These are phyloP conservation scores for sweet orange (Citrus sinensis) DNA, from an alignment of 345 rosid genomes.

Conservation along the genomic window DNA sequence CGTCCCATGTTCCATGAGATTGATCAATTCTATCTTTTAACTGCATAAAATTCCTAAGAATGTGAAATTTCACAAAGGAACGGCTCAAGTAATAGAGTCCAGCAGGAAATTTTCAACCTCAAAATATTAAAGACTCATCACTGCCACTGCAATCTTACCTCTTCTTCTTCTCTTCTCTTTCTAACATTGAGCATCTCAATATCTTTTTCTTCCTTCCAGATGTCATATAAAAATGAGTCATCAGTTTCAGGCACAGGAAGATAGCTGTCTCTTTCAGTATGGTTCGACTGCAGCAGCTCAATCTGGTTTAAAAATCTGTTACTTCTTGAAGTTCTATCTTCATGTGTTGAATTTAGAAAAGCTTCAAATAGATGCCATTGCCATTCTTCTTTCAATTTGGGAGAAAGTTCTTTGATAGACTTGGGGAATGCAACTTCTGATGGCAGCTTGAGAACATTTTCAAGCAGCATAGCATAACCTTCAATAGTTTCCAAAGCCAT, in stretches of 20 bases:
- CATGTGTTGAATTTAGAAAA: slow-evolving; percentile 34
- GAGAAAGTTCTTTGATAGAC: slow-evolving; percentile 44
- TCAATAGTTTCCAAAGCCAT: slow-evolving; percentile 68
- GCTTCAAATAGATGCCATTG: slow-evolving; percentile 64
- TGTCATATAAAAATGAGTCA: slow-evolving; percentile 70
- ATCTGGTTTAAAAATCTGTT: slow-evolving; percentile 46
- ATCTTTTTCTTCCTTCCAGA: slow-evolving; percentile 77
- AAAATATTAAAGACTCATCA: slow-evolving; percentile 7
- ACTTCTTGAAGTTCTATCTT: slow-evolving; percentile 47
- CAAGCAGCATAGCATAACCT: slow-evolving; percentile 70
- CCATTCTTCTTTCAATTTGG: slow-evolving; percentile 64
- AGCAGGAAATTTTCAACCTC: not conserved
- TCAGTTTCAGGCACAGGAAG: slow-evolving; percentile 26
- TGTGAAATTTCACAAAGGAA: slow-evolving; percentile 10
- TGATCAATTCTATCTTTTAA: slow-evolving; percentile 73
- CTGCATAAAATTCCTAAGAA: slow-evolving; percentile 44
- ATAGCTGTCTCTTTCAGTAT: slow-evolving; percentile 40
- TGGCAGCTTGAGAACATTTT: slow-evolving; percentile 64
- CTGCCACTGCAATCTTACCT: slow-evolving; percentile 44
- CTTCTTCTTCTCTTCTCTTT: slow-evolving; percentile 84
- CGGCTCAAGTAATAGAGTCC: slow-evolving; percentile 3
- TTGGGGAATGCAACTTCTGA: slow-evolving; percentile 79
- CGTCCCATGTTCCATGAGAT: slow-evolving; percentile 91
- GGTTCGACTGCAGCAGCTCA: slow-evolving; percentile 76
- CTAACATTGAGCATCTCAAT: slow-evolving; percentile 33